phyloP scores from a whole-genome alignment of 2,329 filamentous ascomycete genomes.

The Venturia effusa region DNA sequence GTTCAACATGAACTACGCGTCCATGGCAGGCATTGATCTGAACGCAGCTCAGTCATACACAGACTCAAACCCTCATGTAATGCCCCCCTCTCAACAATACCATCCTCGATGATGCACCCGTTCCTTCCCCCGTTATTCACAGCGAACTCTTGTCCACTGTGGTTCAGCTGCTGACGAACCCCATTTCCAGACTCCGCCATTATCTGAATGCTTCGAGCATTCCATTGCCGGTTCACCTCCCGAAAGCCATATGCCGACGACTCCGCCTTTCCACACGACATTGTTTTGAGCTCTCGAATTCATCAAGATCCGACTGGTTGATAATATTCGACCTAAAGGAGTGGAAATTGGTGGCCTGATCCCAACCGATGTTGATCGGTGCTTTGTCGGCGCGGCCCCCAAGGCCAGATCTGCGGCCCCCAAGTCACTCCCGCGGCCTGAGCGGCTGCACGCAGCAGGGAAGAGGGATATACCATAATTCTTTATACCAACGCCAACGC shows the following conservation, averaged over 20 bases:
- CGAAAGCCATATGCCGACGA: constrained; percentile 55
- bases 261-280: constrained; percentile 40
- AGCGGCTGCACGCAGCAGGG: background rate
- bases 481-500: background rate
- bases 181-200: constrained; percentile 56
- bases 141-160: constrained; percentile 16
- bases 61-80: constrained; percentile 64
- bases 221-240: constrained; percentile 37
- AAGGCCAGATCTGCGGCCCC: background rate
- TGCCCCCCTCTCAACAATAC: constrained; percentile 34
- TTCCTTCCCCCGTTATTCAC: constrained; percentile 16
- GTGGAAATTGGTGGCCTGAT: background rate
- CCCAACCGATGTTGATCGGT: background rate
- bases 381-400: background rate
- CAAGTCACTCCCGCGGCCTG: background rate
- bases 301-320: background rate
- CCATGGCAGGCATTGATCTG: constrained; percentile 54
- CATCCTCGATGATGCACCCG: constrained; percentile 24
- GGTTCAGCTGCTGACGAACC: constrained; percentile 12
- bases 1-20: constrained; percentile 58
- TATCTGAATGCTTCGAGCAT: constrained; percentile 63
- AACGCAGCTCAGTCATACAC: constrained; percentile 52
- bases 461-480: background rate
- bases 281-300: background rate
- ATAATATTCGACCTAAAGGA: background rate